phyloP scores from a whole-genome alignment of 2,329 filamentous ascomycete genomes.

The Penicillium sclerotigenum region DNA sequence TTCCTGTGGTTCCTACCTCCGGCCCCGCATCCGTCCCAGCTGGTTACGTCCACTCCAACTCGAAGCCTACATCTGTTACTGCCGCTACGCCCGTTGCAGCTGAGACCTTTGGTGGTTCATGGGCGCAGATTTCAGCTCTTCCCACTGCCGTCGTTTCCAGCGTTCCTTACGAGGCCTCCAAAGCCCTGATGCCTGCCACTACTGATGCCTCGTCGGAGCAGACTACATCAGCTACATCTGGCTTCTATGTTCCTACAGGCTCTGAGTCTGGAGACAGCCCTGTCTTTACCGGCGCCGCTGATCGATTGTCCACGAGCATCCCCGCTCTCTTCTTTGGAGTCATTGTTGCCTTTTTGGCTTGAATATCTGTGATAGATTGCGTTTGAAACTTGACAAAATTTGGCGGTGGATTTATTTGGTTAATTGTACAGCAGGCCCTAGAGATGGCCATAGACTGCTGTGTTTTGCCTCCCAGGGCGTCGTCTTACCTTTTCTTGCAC shows the following conservation, averaged over 20 bases:
- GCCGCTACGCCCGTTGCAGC: background rate
- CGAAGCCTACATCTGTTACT: background rate
- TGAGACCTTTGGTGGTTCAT: background rate
- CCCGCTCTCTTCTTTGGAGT: background rate
- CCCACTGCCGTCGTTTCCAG: background rate
- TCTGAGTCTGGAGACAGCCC: background rate
- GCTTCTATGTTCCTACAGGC: background rate
- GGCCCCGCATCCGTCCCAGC: background rate
- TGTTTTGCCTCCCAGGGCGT: background rate
- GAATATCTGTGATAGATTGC: background rate
- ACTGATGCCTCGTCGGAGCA: background rate
- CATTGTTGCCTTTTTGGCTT: background rate
- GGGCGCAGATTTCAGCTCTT: background rate
- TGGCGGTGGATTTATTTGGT: background rate
- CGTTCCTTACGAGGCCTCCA: conserved; percentile 1
- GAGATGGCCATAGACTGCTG: background rate
- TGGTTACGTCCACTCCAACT: background rate
- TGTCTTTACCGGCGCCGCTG: conserved; percentile 5
- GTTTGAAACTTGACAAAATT: background rate
- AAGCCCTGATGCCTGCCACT: background rate
- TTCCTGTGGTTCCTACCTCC: background rate
- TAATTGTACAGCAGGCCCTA: conserved; percentile 5
- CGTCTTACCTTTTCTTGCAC: background rate
- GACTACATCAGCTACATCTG: background rate
- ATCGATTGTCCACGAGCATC: background rate